Base-by-base conservation (phyloP, 345 rosid species). In the Erucastrum elatum region DNA sequence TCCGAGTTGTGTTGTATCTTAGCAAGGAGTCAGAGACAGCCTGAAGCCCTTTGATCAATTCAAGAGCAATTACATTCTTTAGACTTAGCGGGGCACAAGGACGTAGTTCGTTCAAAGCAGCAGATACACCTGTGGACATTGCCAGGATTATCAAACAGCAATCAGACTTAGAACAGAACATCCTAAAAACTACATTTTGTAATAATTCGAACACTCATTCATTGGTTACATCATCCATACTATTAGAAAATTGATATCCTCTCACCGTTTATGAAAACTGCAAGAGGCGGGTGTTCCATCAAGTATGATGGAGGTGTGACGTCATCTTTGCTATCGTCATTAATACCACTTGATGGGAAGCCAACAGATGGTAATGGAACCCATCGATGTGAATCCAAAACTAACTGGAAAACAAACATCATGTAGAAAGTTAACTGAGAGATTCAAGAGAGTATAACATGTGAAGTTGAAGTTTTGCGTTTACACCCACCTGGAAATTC, bases 241-340 rank as follows among this genome's bases (percentile, higher is more conserved):
- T 61, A 25, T 6, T 27, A 10, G 7, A 53, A 55, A 27, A 33
- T 2, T 4, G 13, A 67, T 56, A 30, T 46, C 44, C 60, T 64
- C 86, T 78, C 79, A 91, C 99, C 98, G 65, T 93, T 95, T 65
- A 93, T 72, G 82, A 95, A 95, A 62, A 95, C 97, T 4, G 99
- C 99, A 78, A 91, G 96, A 66, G 98, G 98, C 68, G 99, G 97
- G 82, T 95, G 97, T 82, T 95, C 99, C 99, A 95, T 95, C 60
- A 95, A 80, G 86, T 85, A 82, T 66, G 98, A 89, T 15, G 99
- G 99, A 2, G 99, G 98, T 73, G 94, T 88, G 78, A 95, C 91
- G 75, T 95, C 99, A 74, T 89, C 99, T 56, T 84, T 90, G 84
- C 84, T 85, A 80, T 88, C 94, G 77, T 90, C 96, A 44, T 80